Evolutionary conservation across 768 basidiomycete genomes (phyloP), one percentile per base, ranked within the genome.

Genomic region (Cystofilobasidium capitatum): DNA sequence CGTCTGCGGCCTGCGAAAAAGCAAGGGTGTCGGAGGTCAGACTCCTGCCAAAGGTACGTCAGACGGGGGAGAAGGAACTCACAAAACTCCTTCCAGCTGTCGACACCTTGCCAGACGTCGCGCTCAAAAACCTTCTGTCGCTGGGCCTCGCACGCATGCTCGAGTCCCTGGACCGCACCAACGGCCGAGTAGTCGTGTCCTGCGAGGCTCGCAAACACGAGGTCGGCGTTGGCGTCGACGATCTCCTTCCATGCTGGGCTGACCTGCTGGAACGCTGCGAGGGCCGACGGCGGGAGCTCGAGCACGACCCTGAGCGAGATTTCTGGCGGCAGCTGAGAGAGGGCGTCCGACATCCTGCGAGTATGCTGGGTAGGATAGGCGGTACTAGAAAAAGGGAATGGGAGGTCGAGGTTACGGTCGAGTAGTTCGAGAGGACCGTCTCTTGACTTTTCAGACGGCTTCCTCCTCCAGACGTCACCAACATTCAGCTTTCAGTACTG

Each of bases 271-370:
- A 63, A 63, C 35, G 45, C 24, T 2, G 49, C 17, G 24, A 63
- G 45, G 35, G 45, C n/a, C 13, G 29, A 3, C 17, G 51, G 33
- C 5, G 62, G 51, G 17, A 63, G 33, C 26, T n/a, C 22, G 35
- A 51, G 62, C 1, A 24, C 51, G 62, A 63, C n/a, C 33, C 62
- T 24, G 7, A 63, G 62, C 36, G 26, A 12, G 44, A 63, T 8
- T 35, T 63, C 62, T 17, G 47, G n/a, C 31, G 62, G 62, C 14
- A 63, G 31, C 31, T 26, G 62, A 35, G 17, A 63, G n/a, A n/a
- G n/a, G n/a, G n/a, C n/a, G n/a, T n/a, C n/a, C n/a, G n/a, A n/a
- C n/a, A n/a, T n/a, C n/a, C n/a, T n/a, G n/a, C n/a, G n/a, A n/a
- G n/a, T n/a, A n/a, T n/a, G n/a, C n/a, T n/a, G n/a, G n/a, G n/a